These are phyloP conservation scores for Leccinum disarticulatum DNA, from an alignment of 768 basidiomycete species.

Conservation along the genomic window DNA sequence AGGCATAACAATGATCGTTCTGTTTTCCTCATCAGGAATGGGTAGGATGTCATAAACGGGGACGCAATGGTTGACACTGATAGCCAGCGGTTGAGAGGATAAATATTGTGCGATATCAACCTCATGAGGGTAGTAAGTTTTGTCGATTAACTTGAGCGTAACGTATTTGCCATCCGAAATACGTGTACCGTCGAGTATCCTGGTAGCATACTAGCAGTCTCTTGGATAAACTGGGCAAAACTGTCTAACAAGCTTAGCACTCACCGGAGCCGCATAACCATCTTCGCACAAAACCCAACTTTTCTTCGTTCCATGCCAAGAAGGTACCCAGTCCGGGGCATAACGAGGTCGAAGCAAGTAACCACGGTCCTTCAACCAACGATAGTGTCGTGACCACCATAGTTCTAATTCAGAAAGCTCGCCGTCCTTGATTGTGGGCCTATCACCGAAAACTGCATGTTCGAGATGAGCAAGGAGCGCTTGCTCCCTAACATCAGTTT, in stretches of 20 bases:
- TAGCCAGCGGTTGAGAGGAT: neutral
- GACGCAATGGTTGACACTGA: slow-evolving; percentile 34
- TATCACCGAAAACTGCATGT: slow-evolving; percentile 1
- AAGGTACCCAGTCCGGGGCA: slow-evolving; percentile 21
- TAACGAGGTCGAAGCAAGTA: slow-evolving; percentile 23
- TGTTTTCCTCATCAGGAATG: slow-evolving; percentile 9
- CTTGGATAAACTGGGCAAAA: too few species aligned
- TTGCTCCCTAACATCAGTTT: neutral
- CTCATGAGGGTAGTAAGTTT: slow-evolving; percentile 27
- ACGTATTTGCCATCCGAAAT: slow-evolving; percentile 29
- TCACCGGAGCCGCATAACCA: neutral
- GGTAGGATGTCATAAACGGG: slow-evolving; percentile 30
- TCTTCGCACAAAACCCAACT: slow-evolving; percentile 6
- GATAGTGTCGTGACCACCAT: slow-evolving; percentile 16
- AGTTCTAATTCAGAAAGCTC: slow-evolving; percentile 7
- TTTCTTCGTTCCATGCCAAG: slow-evolving; percentile 14
- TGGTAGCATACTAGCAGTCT: slow-evolving; percentile 12
- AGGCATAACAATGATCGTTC: slow-evolving; percentile 35
- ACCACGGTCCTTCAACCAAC: slow-evolving; percentile 16
- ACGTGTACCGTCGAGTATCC: slow-evolving; percentile 32
- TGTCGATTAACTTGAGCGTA: slow-evolving; percentile 29
- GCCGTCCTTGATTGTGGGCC: neutral
- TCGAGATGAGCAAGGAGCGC: neutral
- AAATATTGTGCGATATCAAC: slow-evolving; percentile 30
- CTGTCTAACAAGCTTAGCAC: neutral